Evolutionary conservation across 176 grass and related monocot species (phyloP).

Genomic region (Stipa capillata): DNA sequence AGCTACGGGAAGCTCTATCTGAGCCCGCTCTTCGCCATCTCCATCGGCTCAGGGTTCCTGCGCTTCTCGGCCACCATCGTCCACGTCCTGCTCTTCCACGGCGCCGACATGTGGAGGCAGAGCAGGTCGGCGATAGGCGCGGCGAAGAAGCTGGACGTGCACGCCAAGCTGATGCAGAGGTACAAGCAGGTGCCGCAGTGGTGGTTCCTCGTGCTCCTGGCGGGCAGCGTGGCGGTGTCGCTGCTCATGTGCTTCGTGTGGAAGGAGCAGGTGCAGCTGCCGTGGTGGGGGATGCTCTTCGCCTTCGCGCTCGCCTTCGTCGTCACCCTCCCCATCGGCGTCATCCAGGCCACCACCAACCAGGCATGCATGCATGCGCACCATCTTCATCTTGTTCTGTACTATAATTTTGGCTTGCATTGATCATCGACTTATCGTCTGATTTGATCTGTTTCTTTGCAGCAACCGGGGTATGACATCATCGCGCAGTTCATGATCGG

Average conservation of each 20-base stretch:
- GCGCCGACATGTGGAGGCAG: slow-evolving; percentile 90
- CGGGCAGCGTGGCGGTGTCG: slow-evolving; percentile 74
- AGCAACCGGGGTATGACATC: slow-evolving; percentile 98
- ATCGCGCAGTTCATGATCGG: slow-evolving; percentile 98
- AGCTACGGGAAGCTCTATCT: slow-evolving; percentile 92
- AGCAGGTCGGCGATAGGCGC: slow-evolving; percentile 66
- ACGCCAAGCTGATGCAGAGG: slow-evolving; percentile 76
- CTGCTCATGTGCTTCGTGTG: slow-evolving; percentile 74
- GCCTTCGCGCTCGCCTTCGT: slow-evolving; percentile 86
- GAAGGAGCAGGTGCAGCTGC: slow-evolving; percentile 89
- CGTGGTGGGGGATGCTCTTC: slow-evolving; percentile 98
- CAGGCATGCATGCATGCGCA: slow-evolving; percentile 38
- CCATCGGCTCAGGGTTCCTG: slow-evolving; percentile 89
- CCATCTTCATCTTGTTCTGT: too few species aligned
- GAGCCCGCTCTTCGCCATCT: slow-evolving; percentile 94
- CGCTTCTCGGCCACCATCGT: slow-evolving; percentile 82
- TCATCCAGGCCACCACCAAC: slow-evolving; percentile 98
- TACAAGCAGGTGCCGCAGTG: slow-evolving; percentile 98
- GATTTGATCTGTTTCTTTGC: neutral
- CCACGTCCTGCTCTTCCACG: slow-evolving; percentile 88
- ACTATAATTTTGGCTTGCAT: neutral
- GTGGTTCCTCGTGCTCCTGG: slow-evolving; percentile 85
- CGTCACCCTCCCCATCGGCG: slow-evolving; percentile 88
- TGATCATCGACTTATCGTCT: neutral
- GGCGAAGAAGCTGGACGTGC: slow-evolving; percentile 51